A percentile compares a stretch with the other conserved stretches of the same genome.
phyloP scores from a whole-genome alignment of 2,329 filamentous ascomycete species.

The Neonectria coccinea region DNA sequence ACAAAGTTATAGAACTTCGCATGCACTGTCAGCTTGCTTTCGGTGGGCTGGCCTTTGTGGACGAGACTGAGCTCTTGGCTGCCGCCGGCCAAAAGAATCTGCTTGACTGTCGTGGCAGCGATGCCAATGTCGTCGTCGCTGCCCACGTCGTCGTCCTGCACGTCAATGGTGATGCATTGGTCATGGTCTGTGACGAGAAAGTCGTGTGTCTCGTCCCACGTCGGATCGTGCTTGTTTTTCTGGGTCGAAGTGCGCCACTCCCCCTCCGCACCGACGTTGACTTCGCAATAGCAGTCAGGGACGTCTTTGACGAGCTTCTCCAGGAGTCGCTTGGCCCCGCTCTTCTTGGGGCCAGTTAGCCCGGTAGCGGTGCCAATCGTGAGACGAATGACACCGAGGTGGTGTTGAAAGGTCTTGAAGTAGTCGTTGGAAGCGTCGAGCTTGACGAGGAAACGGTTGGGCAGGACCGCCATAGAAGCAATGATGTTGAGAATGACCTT shows the following conservation, averaged over 20 bases:
- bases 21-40: conserved; percentile 37
- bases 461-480: conserved; percentile 42
- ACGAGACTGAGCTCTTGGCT: conserved; percentile 36
- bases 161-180: conserved; percentile 39
- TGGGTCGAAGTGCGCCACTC: conserved; percentile 43
- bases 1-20: conserved; percentile 42
- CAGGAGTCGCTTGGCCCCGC: conserved; percentile 36
- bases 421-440: conserved; percentile 44
- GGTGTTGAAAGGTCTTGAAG: conserved; percentile 44
- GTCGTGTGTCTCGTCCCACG: conserved; percentile 45
- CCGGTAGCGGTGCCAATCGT: conserved; percentile 39
- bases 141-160: conserved; percentile 40
- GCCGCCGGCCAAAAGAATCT: conserved; percentile 38
- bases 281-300: conserved; percentile 42
- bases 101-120: conserved; percentile 37
- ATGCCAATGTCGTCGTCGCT: conserved; percentile 43
- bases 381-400: conserved; percentile 41
- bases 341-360: conserved; percentile 41
- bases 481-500: conserved; percentile 44
- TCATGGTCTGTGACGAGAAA: conserved; percentile 44
- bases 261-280: conserved; percentile 39
- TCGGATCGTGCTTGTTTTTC: conserved; percentile 42
- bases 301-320: conserved; percentile 42
- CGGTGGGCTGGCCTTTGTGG: conserved; percentile 37
- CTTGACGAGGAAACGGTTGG: conserved; percentile 45